Evolutionary conservation across 371 early-diverging fungal genomes (phyloP).

Genomic region (Mortierella polycephala): DNA sequence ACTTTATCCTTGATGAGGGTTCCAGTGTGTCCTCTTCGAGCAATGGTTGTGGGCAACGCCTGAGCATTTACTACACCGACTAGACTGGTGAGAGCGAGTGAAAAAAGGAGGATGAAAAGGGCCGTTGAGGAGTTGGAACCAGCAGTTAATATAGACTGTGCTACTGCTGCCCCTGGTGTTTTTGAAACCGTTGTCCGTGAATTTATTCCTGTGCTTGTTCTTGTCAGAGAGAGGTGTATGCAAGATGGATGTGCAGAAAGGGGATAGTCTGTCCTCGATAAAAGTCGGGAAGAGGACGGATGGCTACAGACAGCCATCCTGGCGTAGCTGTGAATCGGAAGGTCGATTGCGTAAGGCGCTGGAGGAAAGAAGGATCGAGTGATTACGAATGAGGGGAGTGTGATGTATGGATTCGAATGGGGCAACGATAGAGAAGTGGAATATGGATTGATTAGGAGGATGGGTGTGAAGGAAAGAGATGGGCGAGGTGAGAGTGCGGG

Average conservation of each 20-base stretch:
- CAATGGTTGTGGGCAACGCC: constrained; percentile 2
- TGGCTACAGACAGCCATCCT: constrained; percentile 5
- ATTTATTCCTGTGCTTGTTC: background rate
- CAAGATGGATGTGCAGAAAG: background rate
- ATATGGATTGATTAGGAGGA: too few species aligned
- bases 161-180: too few species aligned
- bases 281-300: background rate
- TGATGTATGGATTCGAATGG: too few species aligned
- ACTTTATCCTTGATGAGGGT: constrained; percentile 21
- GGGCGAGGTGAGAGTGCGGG: background rate
- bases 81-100: background rate
- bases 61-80: too few species aligned
- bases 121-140: background rate
- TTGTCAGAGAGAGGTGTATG: background rate
- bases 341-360: background rate
- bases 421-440: too few species aligned
- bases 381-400: background rate
- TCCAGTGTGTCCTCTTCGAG: constrained; percentile 23
- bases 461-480: background rate
- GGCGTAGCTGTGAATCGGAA: background rate
- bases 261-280: too few species aligned
- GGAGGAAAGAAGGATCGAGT: too few species aligned
- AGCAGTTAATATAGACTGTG: background rate
- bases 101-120: constrained; percentile 4
- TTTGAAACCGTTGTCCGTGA: background rate